A percentile compares a stretch with the other conserved stretches of the same genome.
Evolutionary conservation across 495 filamentous ascomycete species (phyloP).

Genomic region (Xylaria scruposa): DNA sequence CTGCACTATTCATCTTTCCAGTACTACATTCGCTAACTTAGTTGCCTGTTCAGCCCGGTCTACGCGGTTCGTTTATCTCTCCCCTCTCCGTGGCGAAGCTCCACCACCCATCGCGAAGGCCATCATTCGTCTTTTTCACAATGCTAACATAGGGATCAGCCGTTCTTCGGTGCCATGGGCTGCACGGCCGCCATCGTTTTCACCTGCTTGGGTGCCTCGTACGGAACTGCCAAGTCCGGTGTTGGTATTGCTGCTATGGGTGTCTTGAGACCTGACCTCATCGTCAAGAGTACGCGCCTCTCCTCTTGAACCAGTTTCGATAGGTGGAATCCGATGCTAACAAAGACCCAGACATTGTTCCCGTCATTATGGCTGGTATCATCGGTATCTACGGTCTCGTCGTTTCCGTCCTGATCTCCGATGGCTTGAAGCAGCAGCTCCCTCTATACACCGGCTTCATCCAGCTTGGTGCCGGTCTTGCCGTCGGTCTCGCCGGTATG

Average conservation of each 20-base stretch:
- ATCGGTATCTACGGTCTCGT: slow-evolving; percentile 99
- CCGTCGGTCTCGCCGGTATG: slow-evolving; percentile 95
- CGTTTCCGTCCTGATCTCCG: slow-evolving; percentile 97
- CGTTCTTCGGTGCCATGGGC: slow-evolving; percentile 99
- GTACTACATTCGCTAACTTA: slow-evolving; percentile 26
- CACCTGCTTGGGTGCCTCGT: slow-evolving; percentile 97
- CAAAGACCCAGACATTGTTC: slow-evolving; percentile 81
- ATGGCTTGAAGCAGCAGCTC: slow-evolving; percentile 79
- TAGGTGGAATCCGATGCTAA: slow-evolving; percentile 32
- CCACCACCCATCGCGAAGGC: slow-evolving; percentile 31
- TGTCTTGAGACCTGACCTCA: slow-evolving; percentile 96
- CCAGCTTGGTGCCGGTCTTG: slow-evolving; percentile 94
- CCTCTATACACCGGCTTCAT: slow-evolving; percentile 95
- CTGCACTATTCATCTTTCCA: slow-evolving; percentile 34
- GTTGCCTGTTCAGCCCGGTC: slow-evolving; percentile 72
- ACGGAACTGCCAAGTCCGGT: slow-evolving; percentile 98
- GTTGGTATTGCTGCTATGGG: slow-evolving; percentile 98
- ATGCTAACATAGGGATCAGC: slow-evolving; percentile 58
- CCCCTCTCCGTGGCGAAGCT: slow-evolving; percentile 28
- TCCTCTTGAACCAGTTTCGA: not conserved
- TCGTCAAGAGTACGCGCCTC: slow-evolving; percentile 90
- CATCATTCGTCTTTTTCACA: not conserved
- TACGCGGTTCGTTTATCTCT: slow-evolving; percentile 87
- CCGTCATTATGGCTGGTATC: slow-evolving; percentile 99
- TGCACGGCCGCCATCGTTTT: slow-evolving; percentile 98